A percentile compares a stretch with the other conserved stretches of the same genome.
Conservation (phyloP, 2,329 filamentous ascomycete genomes). For the Penicillium sp. region DNA sequence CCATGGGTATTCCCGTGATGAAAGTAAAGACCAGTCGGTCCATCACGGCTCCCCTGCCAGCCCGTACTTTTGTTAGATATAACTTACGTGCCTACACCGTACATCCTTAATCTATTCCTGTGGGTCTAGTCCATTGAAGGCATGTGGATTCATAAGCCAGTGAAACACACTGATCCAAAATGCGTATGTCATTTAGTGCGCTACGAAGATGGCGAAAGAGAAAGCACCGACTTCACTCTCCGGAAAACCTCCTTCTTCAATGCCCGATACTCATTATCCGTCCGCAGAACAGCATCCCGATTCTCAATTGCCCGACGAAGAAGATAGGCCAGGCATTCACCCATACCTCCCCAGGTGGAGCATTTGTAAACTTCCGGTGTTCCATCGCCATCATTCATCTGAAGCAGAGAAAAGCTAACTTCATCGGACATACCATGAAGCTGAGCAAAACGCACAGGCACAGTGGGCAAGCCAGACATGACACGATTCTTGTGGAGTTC, state of each 20-base stretch:
- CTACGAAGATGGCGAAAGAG: constrained; percentile 3
- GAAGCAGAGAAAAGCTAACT: constrained; percentile 54
- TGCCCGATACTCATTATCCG: constrained; percentile 41
- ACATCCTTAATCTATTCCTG: not conserved
- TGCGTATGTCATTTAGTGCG: not conserved
- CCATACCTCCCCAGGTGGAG: constrained; percentile 55
- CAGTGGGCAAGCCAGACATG: constrained; percentile 37
- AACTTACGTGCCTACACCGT: not conserved
- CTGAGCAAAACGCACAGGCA: constrained; percentile 55
- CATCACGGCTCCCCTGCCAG: not conserved
- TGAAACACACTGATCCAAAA: not conserved
- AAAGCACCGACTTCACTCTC: constrained; percentile 11
- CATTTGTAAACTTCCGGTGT: constrained; percentile 53
- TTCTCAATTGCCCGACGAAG: constrained; percentile 58
- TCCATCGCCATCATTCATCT: constrained; percentile 34
- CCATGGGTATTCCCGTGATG: not conserved
- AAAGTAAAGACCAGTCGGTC: not conserved
- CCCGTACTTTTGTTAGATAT: not conserved
- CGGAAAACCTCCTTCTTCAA: constrained; percentile 23
- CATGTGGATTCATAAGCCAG: not conserved
- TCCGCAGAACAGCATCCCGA: constrained; percentile 55
- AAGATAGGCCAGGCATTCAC: constrained; percentile 78
- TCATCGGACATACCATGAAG: constrained; percentile 62
- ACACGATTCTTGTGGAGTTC: constrained; percentile 48
- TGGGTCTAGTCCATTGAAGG: not conserved